Conservation (phyloP, 306 rosid genomes). For the Rosa lucieae region DNA sequence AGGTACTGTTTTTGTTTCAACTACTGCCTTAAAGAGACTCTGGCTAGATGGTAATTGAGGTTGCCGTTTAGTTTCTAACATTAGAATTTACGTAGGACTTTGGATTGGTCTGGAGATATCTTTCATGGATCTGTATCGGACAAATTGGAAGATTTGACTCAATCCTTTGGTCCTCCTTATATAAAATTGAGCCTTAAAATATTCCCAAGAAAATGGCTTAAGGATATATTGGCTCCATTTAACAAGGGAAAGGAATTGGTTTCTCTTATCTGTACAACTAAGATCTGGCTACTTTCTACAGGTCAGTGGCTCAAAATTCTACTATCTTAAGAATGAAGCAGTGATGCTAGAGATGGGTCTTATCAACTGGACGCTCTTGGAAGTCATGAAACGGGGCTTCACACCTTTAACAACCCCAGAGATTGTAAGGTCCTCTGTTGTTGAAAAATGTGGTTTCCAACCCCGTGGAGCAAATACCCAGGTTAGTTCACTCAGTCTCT, state of each 20-base stretch:
- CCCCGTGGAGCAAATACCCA: constrained; percentile 94
- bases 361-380: constrained; percentile 84
- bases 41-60: constrained; percentile 8
- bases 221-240: constrained; percentile 21
- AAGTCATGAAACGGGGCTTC: constrained; percentile 85
- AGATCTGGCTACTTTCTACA: constrained; percentile 35
- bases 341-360: constrained; percentile 89
- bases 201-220: neutral
- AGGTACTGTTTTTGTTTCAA: constrained; percentile 54
- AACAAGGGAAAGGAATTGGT: constrained; percentile 2
- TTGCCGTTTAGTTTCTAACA: neutral
- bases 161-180: neutral
- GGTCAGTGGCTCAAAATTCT: constrained; percentile 98
- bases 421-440: constrained; percentile 87
- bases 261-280: constrained; percentile 17
- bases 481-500: constrained; percentile 43
- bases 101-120: neutral
- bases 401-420: constrained; percentile 89
- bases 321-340: constrained; percentile 91
- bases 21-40: constrained; percentile 31
- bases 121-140: neutral
- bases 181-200: neutral
- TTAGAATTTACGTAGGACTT: neutral
- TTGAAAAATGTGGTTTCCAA: constrained; percentile 96
- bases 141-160: neutral